phyloP scores from a whole-genome alignment of 352 stramenopile species.

The Phytophthora kernoviae region DNA sequence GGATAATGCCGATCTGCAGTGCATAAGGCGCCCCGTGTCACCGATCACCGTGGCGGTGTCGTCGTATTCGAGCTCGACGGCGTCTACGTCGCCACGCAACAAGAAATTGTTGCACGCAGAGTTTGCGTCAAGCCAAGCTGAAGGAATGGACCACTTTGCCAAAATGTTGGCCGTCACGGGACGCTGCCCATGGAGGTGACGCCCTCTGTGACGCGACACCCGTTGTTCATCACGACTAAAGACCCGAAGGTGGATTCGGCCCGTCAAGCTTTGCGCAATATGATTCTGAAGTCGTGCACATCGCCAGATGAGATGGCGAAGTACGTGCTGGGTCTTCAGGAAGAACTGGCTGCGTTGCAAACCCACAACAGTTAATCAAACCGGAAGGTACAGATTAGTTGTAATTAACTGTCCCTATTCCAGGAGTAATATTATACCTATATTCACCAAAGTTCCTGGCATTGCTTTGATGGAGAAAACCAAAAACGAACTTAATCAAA shows the following conservation, averaged over 20 bases:
- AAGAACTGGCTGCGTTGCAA: conserved; percentile 55
- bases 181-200: conserved; percentile 18
- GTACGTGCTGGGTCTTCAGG: conserved; percentile 60
- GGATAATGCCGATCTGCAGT: conserved; percentile 21
- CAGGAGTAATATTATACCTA: conserved; percentile 19
- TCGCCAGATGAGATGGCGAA: conserved; percentile 56
- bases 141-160: conserved; percentile 16
- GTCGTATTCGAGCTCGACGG: conserved; percentile 48
- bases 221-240: conserved; percentile 32
- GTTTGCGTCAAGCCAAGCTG: conserved; percentile 18
- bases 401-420: conserved; percentile 18
- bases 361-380: conserved; percentile 32
- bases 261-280: conserved; percentile 46
- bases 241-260: conserved; percentile 40
- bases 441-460: too few species aligned
- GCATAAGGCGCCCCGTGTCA: conserved; percentile 40
- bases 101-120: conserved; percentile 50
- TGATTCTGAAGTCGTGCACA: conserved; percentile 58
- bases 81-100: conserved; percentile 48
- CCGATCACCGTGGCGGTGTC: conserved; percentile 38
- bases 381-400: conserved; percentile 22
- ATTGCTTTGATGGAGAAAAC: too few species aligned
- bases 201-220: conserved; percentile 29
- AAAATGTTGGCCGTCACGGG: conserved; percentile 9
- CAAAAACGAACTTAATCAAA: too few species aligned